These are phyloP conservation scores for Mucor saturninus DNA, from an alignment of 371 early-diverging fungal species.

Conservation along the genomic window DNA sequence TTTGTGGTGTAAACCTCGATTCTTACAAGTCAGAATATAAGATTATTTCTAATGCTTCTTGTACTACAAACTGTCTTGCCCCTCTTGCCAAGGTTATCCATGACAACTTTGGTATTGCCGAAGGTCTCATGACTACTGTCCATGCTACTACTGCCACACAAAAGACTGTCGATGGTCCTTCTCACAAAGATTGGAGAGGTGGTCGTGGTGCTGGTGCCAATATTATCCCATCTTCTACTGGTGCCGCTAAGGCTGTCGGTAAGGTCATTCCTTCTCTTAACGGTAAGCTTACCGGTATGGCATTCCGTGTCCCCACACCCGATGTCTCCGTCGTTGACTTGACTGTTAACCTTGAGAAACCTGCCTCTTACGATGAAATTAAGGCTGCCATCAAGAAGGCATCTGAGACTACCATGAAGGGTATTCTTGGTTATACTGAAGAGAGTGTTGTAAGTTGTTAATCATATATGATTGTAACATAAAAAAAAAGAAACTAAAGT, in stretches of 20 bases:
- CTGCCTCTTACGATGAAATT: constrained; percentile 91
- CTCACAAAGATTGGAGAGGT: constrained; percentile 94
- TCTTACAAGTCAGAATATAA: constrained; percentile 83
- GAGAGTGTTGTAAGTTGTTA: constrained; percentile 84
- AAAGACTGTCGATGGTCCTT: constrained; percentile 99
- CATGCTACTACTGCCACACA: constrained; percentile 99
- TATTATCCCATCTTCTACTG: constrained; percentile 99
- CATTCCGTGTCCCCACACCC: constrained; percentile 98
- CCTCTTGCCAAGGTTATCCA: constrained; percentile 98
- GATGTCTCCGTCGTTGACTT: constrained; percentile 99
- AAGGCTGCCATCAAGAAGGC: constrained; percentile 86
- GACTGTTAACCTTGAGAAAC: constrained; percentile 89
- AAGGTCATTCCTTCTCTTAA: constrained; percentile 97
- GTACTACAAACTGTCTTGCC: constrained; percentile 99
- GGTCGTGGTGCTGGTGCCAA: constrained; percentile 96
- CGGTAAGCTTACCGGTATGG: constrained; percentile 99
- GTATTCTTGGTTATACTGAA: constrained; percentile 88
- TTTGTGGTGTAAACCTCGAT: constrained; percentile 94
- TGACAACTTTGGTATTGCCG: constrained; percentile 90
- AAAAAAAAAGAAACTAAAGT: no score
- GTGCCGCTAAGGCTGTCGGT: constrained; percentile 99
- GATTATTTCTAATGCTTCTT: constrained; percentile 98
- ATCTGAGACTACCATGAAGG: constrained; percentile 84
- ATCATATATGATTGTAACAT: no score
- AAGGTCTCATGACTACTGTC: constrained; percentile 95